Evolutionary conservation across 2,329 filamentous ascomycete genomes (phyloP), one percentile per base, ranked within the genome.

Genomic region (Botrytis hyacinthi): DNA sequence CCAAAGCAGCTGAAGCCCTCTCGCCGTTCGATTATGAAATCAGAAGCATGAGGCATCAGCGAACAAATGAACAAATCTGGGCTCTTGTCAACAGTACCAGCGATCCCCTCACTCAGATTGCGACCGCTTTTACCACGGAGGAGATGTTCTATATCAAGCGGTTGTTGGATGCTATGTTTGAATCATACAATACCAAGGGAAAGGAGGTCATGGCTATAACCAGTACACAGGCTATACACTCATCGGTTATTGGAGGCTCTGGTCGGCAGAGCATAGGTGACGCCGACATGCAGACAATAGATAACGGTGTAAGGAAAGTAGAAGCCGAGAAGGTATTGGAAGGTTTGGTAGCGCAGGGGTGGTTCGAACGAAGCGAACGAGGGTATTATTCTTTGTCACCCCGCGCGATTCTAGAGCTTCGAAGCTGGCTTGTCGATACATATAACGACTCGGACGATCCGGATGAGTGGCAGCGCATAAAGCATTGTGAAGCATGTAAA

Each of bases 71-170:
- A 78, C 88, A 90, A n/a, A 85, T 94, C 35, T 97, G 91, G 81
- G 93, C 93, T 2, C 86, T 99, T 48, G 91, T 98, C 65, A 99
- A 99, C 83, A 93, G 92, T 1, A 91, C 92, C 16, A 94, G 92
- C 75, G 96, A 99, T 82, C 85, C 91, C 0, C 85, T 95, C 74
- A 97, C 94, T 0, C 95, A 98, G 79, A 87, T 98, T 57, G 94
- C 95, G 2, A 98, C 96, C 0, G 90, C 89, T 0, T 93, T 92
- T 80, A 88, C 87, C 12, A 85, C 93, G 0, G 94, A 97, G 77
- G 95, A 98, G 84, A 93, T 98, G 46, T 90, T 92, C 0, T 99
- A 94, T 81, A 89, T 98, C 72, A 96, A 97, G 83, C 87, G 96
- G 14, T 82, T 98, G 4, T 87, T 99, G 0, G 95, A 98, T 81